Evolutionary conservation across 805 yeast species (phyloP).

Genomic region (Ogataea parapolymorpha): DNA sequence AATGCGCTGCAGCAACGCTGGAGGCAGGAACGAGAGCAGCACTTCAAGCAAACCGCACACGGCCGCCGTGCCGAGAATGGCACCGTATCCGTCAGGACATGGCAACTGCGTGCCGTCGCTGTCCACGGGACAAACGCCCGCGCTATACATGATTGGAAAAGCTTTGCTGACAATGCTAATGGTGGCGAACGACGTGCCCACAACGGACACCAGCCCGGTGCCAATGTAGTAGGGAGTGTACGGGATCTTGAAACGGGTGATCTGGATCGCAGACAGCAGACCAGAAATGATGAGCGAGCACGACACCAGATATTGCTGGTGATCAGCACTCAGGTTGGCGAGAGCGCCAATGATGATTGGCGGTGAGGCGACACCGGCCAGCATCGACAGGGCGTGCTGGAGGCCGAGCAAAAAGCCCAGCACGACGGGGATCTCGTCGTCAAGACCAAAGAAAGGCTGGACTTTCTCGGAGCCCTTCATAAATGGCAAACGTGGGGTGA

Average conservation of each 20-base stretch:
- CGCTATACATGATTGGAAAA: constrained; percentile 73
- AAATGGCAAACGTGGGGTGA: constrained; percentile 80
- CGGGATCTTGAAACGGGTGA: constrained; percentile 74
- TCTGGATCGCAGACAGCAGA: constrained; percentile 67
- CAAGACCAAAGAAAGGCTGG: constrained; percentile 80
- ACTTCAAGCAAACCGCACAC: constrained; percentile 76
- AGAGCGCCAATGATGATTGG: constrained; percentile 66
- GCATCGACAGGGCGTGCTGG: constrained; percentile 86
- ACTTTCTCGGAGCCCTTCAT: constrained; percentile 41
- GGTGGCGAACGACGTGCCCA: constrained; percentile 89
- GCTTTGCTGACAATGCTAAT: constrained; percentile 75
- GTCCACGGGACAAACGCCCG: constrained; percentile 62
- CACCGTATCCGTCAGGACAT: constrained; percentile 90
- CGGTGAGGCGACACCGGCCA: constrained; percentile 87
- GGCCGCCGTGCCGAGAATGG: constrained; percentile 76
- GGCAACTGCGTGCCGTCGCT: constrained; percentile 65
- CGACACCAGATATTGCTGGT: constrained; percentile 65
- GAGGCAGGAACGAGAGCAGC: constrained; percentile 71
- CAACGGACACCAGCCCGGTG: constrained; percentile 85
- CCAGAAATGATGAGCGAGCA: constrained; percentile 71
- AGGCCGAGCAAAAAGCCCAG: constrained; percentile 77
- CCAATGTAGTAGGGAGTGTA: constrained; percentile 77
- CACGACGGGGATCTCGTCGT: constrained; percentile 77
- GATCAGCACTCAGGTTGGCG: constrained; percentile 52
- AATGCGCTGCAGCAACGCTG: constrained; percentile 60